phyloP scores from a whole-genome alignment of 2,329 filamentous ascomycete species.

The Aurifilum marmelostoma region DNA sequence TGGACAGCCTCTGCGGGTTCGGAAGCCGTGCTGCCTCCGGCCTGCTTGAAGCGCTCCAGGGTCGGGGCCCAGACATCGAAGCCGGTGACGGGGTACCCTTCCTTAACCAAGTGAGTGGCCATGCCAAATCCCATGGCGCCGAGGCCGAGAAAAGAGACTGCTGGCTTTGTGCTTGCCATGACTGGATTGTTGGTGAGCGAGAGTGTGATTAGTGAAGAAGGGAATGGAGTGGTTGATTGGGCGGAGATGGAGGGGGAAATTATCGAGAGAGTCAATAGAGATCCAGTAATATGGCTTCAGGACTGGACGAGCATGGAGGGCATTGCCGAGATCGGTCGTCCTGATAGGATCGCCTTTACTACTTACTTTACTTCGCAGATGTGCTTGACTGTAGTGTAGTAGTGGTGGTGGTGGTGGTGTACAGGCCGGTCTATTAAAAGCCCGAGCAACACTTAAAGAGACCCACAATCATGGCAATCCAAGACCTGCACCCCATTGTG shows the following conservation, averaged over 20 bases:
- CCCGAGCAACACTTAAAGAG: not conserved
- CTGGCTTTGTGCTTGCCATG: constrained; percentile 41
- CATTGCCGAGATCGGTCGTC: constrained; percentile 16
- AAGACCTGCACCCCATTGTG: not conserved
- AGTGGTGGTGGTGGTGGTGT: not conserved
- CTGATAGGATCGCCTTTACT: not conserved
- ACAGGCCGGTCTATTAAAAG: not conserved
- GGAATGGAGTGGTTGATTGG: not conserved
- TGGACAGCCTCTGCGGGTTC: constrained; percentile 65
- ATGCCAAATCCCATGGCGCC: constrained; percentile 84
- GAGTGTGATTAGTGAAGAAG: not conserved
- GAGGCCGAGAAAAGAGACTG: constrained; percentile 71
- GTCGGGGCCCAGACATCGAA: constrained; percentile 73
- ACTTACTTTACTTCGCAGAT: not conserved
- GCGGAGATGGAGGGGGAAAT: not conserved
- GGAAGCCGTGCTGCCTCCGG: constrained; percentile 62
- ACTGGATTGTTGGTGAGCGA: constrained; percentile 4
- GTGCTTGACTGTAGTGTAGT: not conserved
- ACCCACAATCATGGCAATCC: not conserved
- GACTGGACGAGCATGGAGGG: not conserved
- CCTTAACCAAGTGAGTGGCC: constrained; percentile 72
- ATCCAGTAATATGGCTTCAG: not conserved
- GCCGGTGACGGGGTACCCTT: constrained; percentile 69
- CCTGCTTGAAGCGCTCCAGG: constrained; percentile 65
- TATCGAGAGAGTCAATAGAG: too few relatives aligned